Base-by-base conservation (phyloP, 2,329 filamentous ascomycete species). In the Fusarium praegraminearum region DNA sequence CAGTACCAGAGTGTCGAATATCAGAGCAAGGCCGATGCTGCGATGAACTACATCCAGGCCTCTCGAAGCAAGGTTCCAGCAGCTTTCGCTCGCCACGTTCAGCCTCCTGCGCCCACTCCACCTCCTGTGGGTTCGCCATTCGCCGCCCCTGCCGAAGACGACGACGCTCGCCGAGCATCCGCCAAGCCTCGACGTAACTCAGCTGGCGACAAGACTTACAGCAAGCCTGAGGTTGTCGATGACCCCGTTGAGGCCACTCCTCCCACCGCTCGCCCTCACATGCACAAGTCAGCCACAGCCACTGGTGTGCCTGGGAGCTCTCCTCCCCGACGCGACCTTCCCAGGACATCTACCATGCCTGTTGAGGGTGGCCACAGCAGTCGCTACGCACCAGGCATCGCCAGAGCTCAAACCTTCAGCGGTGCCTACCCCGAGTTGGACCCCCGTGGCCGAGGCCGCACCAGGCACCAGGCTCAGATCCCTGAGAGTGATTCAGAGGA, bases 371-470 rank as follows among this genome's bases (percentile, higher is more conserved):
- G 33, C 3, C 78, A 76, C 54, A 18, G 61, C 54, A 18, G 61
- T 30, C 77, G 78, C 15, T 72, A 76, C 11, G 65, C 74, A 2
- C 78, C 78, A 5, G 64, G 58, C 7, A 69, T 79, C 5, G 40
- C 72, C 12, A 75, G 81, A 40, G 62, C 81, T 4, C 70, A 80
- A 50, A 82, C 80, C 0, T 82, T 75, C 51, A 74, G 73, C 38
- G 70, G 64, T 15, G 62, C 54, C 20, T 76, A 76, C 45, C 64
- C 70, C 7, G 76, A 77, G 3, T 24, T 61, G 4, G 75, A 78
- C 12, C 65, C 73, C 8, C 80, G 80, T 7, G 81, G 81, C 10
- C 81, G 81, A 28, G 73, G 73, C 32, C 80, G 81, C 18, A 80
- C 79, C 13, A 78, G 77, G 45, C 69, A 77, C 69, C 77, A 81